A percentile compares a stretch with the other conserved stretches of the same genome.
phyloP scores from a whole-genome alignment of 106 monocot species.

The Amphibolis antarctica region DNA sequence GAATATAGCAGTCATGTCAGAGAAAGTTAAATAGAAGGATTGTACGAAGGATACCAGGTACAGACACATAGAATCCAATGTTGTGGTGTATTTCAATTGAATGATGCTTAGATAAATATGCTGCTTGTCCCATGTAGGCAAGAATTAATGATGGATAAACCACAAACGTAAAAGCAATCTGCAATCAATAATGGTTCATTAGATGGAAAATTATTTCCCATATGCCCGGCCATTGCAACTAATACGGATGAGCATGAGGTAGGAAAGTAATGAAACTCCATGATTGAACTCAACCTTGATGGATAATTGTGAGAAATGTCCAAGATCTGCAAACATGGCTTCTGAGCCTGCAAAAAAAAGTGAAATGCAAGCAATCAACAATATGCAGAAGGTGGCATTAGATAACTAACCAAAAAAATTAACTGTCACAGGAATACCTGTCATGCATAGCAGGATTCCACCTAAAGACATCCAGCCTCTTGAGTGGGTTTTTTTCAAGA shows the following conservation, averaged over 20 bases:
- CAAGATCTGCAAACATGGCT: slow-evolving; percentile 99
- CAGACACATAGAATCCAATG: slow-evolving; percentile 93
- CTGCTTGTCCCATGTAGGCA: slow-evolving; percentile 99
- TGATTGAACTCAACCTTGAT: slow-evolving; percentile 42
- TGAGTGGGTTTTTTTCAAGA: slow-evolving; percentile 78
- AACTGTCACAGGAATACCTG: slow-evolving; percentile 32
- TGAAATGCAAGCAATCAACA: neutral
- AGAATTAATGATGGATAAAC: slow-evolving; percentile 90
- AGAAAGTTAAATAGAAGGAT: neutral
- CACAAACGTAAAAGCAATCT: slow-evolving; percentile 88
- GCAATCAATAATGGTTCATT: slow-evolving; percentile 14
- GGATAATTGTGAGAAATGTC: slow-evolving; percentile 85
- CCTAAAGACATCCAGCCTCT: slow-evolving; percentile 97
- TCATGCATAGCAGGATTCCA: slow-evolving; percentile 87
- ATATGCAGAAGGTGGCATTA: neutral
- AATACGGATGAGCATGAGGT: neutral
- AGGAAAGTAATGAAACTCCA: neutral
- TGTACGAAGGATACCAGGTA: slow-evolving; percentile 15
- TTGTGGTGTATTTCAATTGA: slow-evolving; percentile 40
- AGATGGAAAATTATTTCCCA: neutral
- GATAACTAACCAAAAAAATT: neutral
- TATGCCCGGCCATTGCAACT: neutral
- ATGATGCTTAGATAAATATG: slow-evolving; percentile 83
- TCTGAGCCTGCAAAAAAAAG: slow-evolving; percentile 56
- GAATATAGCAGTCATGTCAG: no score